Conservation (phyloP, 1,139 yeast genomes). For the Hyphopichia pseudoburtonii region DNA sequence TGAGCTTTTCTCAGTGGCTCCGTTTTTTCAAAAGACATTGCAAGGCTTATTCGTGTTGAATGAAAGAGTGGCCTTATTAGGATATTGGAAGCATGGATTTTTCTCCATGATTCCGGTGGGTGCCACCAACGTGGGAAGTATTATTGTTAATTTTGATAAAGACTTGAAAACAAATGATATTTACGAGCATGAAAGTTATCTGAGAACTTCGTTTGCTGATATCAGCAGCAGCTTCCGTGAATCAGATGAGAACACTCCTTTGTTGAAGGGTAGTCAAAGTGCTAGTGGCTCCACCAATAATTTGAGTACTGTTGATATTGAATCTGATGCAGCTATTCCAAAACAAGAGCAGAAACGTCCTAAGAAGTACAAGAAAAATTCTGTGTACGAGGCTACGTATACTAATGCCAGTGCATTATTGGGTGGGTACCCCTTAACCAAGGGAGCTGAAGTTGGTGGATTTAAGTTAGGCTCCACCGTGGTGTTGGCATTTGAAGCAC, state of each 20-base stretch:
- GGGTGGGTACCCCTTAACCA: conserved; percentile 84
- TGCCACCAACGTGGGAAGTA: conserved; percentile 97
- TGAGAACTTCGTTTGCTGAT: conserved; percentile 13
- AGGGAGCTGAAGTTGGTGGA: conserved; percentile 97
- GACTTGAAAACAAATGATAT: conserved; percentile 81
- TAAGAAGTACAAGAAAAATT: conserved; percentile 60
- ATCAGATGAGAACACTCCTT: conserved; percentile 34
- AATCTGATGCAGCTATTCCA: conserved; percentile 6
- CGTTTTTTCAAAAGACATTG: conserved; percentile 86
- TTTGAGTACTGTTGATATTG: conserved; percentile 11
- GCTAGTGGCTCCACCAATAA: conserved; percentile 3
- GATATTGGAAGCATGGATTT: conserved; percentile 96
- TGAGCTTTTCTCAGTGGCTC: conserved; percentile 93
- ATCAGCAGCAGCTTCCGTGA: no score
- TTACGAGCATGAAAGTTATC: conserved; percentile 55
- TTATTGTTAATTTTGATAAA: conserved; percentile 87
- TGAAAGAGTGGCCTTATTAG: conserved; percentile 92
- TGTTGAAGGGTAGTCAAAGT: conserved; percentile 16
- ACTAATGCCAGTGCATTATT: conserved; percentile 73
- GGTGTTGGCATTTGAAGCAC: conserved; percentile 95
- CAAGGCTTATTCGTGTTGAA: conserved; percentile 87
- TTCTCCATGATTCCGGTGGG: conserved; percentile 99
- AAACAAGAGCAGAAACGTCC: conserved; percentile 9
- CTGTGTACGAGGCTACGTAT: conserved; percentile 95
- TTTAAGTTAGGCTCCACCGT: conserved; percentile 95